Evolutionary conservation across 148 eudicot genomes (phyloP), one percentile per base, ranked within the genome.

Genomic region (Camellia lanceoleosa): DNA sequence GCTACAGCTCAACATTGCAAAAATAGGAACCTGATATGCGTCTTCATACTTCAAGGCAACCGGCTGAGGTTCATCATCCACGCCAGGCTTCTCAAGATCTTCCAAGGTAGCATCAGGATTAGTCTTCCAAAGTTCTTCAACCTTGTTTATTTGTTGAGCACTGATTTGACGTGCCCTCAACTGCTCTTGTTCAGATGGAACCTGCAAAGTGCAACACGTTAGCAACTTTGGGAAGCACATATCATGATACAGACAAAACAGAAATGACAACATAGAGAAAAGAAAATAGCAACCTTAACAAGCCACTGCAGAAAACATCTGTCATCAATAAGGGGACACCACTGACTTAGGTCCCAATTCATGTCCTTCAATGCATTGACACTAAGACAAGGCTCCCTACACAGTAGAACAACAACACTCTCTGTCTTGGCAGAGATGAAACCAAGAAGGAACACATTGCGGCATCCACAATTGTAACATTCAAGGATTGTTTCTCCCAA

Each of bases 51-150:
- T 97, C 70, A 87, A 69, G 55, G 86, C 98, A 67, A 97, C 99
- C 67, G 97, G 86, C 81, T 91, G 99, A 74, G 99, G 99, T 75
- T 97, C 99, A 85, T 97, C 99, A 87, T 97, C 99, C 23, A 97
- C 98, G 68, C 99, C 99, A 84, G 99, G 99, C 80, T 97, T 97
- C 90, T 97, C 99, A 85, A 97, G 99, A 86, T 97, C 99, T 85
- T 97, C 99, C 80, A 97, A 66, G 75, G 98, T 74, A 64, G 99
- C 99, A 90, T 97, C 99, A 80, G 99, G 99, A 72, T 97, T 97
- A 66, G 98, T 87, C 87, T 97, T 97, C 99, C 99, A 97, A 15
- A 97, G 89, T 85, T 97, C 99, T 84, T 97, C 99, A 60, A 97
- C 93, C 90, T 97, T 97, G 79, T 97, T 97, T 74, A 97, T 97